Evolutionary conservation across 2,329 filamentous ascomycete genomes (phyloP), one percentile per base, ranked within the genome.

Genomic region (Nemania abortiva): DNA sequence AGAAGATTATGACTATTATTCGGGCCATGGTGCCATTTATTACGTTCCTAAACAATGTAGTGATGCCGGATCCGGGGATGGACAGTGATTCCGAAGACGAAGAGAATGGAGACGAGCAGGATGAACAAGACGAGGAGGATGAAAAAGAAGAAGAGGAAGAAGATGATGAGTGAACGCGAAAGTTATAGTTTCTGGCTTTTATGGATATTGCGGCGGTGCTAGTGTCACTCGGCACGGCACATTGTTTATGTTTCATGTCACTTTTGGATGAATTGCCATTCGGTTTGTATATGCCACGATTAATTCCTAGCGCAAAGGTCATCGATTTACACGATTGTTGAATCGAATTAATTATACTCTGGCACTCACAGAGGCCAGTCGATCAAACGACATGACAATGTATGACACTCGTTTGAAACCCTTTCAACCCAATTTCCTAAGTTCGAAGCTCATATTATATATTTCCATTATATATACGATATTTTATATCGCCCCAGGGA

Each of bases 21-120:
- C 83, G 84, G 37, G 85, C 88, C 60, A 88, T 97, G 87, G 89
- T 89, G 70, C 90, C 90, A 50, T 97, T 95, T 83, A 94, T 94
- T 62, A 88, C 89, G 34, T 92, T 92, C 79, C 79, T 94, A 69
- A 94, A 94, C 76, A 87, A 85, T 67, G 85, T 92, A 52, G 90
- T 93, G 66, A 92, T 92, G 90, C 91, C 92, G 2, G 92, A 94
- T 76, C 85, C 84, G 1, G 79, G 77, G 13, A 49, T 78, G 5
- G 85, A 83, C 6, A 84, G 84, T 15, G 82, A 82, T 11, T 77
- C 78, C 5, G 82, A 82, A 11, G 63, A 62, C 18, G 72, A 72
- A 24, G 73, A 72, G 10, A 57, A 59, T 7, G 75, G 57, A 0
- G 72, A 72, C 13, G 72, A 70, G 1, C 68, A 70, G 27, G 56